These are phyloP conservation scores for Agaricus sinodeliciosus DNA, from an alignment of 768 basidiomycete genomes.

Conservation along the genomic window DNA sequence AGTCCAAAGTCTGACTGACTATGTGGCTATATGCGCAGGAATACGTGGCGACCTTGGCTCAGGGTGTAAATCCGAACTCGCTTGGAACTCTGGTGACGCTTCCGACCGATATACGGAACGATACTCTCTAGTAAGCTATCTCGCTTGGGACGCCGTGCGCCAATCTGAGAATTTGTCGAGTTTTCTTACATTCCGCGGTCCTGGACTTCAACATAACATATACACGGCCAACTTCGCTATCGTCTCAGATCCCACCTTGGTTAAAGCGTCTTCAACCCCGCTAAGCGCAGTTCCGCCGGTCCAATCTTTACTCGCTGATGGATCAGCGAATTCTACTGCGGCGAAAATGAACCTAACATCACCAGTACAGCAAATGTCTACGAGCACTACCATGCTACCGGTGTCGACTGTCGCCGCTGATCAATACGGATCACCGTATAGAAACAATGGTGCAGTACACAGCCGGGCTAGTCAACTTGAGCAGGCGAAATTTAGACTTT, in stretches of 20 bases:
- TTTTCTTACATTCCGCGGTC: background rate
- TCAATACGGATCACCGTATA: slow-evolving; percentile 2
- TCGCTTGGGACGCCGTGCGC: background rate
- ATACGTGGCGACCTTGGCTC: slow-evolving; percentile 2
- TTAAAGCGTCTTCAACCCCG: background rate
- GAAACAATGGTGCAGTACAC: slow-evolving; percentile 13
- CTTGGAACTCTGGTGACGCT: background rate
- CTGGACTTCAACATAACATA: background rate
- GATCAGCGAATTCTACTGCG: background rate
- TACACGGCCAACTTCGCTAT: slow-evolving; percentile 8
- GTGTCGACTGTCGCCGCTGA: slow-evolving; percentile 10
- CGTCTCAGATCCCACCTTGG: background rate
- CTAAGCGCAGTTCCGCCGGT: background rate
- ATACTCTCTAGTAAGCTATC: slow-evolving; percentile 7
- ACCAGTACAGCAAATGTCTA: slow-evolving; percentile 1
- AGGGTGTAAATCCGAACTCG: slow-evolving; percentile 1
- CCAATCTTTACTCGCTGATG: background rate
- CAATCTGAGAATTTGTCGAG: background rate
- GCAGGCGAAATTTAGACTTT: slow-evolving; percentile 36
- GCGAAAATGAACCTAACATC: background rate
- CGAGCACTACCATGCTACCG: slow-evolving; percentile 11
- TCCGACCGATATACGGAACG: slow-evolving; percentile 1
- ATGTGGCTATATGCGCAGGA: slow-evolving; percentile 5
- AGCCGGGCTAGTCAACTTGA: slow-evolving; percentile 23
- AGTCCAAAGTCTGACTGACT: background rate